Conservation (phyloP, 306 rosid species). For the Castanea crenata region DNA sequence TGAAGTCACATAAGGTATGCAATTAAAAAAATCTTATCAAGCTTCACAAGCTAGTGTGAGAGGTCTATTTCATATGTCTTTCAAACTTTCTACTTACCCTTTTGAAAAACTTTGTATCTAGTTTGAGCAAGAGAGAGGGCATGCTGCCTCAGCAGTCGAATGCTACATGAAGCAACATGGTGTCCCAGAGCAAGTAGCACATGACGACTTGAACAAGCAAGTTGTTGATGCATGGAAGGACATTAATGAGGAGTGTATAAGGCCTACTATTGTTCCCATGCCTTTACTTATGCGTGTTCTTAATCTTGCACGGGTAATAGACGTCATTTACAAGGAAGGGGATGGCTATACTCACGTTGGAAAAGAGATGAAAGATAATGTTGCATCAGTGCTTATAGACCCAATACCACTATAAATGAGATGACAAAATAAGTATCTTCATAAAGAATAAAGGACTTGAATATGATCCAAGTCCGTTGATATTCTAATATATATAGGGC, state of each 20-base stretch:
- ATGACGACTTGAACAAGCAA: not conserved
- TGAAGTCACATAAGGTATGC: constrained; percentile 35
- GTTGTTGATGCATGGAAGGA: constrained; percentile 31
- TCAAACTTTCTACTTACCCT: not conserved
- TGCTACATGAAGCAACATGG: constrained; percentile 42
- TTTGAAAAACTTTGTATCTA: not conserved
- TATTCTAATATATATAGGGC: too few species aligned
- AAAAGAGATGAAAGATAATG: not conserved
- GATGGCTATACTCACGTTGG: not conserved
- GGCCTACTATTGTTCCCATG: constrained; percentile 21
- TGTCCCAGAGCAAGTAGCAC: constrained; percentile 11
- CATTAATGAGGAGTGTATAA: constrained; percentile 37
- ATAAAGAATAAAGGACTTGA: too few species aligned
- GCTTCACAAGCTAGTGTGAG: too few species aligned
- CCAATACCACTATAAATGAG: not conserved
- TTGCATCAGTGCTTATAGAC: not conserved
- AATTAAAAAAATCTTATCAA: too few species aligned
- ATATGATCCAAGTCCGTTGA: too few species aligned
- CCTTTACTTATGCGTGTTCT: constrained; percentile 25
- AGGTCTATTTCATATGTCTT: too few species aligned
- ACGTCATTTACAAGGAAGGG: not conserved
- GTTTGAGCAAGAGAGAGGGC: constrained; percentile 42
- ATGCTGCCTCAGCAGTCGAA: constrained; percentile 34
- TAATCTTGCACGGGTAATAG: constrained; percentile 34
- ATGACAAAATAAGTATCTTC: too few species aligned